These are phyloP conservation scores for Pestalotiopsis sp. DNA, from an alignment of 2,329 filamentous ascomycete genomes.

Conservation along the genomic window DNA sequence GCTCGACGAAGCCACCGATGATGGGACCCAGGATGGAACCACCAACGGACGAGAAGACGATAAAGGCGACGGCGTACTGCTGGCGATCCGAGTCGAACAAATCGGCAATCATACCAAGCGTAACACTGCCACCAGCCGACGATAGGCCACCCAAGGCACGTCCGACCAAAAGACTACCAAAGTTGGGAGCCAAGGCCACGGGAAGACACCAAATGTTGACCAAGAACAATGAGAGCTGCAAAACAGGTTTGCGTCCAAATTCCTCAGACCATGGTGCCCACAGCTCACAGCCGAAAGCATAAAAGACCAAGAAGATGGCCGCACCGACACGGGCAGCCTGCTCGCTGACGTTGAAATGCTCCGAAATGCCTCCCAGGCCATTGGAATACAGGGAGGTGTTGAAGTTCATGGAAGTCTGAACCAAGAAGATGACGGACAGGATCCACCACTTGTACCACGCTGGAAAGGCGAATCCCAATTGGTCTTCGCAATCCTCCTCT, in stretches of 20 bases:
- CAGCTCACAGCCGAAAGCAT: constrained; percentile 85
- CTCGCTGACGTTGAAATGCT: constrained; percentile 68
- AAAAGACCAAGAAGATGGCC: constrained; percentile 76
- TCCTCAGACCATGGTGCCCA: constrained; percentile 91
- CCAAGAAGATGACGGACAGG: constrained; percentile 71
- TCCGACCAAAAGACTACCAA: constrained; percentile 70
- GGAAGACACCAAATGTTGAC: constrained; percentile 80
- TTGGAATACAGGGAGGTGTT: constrained; percentile 77
- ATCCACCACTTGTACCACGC: constrained; percentile 72
- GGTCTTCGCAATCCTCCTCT: constrained; percentile 60
- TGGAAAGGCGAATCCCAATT: constrained; percentile 66
- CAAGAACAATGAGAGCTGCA: constrained; percentile 72
- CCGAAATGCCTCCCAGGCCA: constrained; percentile 63
- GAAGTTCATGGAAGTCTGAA: constrained; percentile 79
- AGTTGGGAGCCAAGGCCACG: constrained; percentile 74
- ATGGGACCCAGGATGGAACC: constrained; percentile 78
- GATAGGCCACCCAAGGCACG: constrained; percentile 71
- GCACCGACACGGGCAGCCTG: constrained; percentile 74
- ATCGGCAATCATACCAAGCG: constrained; percentile 75
- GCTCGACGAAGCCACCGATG: constrained; percentile 75
- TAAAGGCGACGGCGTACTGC: constrained; percentile 75
- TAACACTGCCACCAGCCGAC: constrained; percentile 73
- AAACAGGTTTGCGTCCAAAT: constrained; percentile 73
- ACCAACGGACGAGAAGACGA: constrained; percentile 79
- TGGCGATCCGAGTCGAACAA: constrained; percentile 72